These are phyloP conservation scores for Pholiota conissans DNA, from an alignment of 768 basidiomycete genomes.

Conservation along the genomic window DNA sequence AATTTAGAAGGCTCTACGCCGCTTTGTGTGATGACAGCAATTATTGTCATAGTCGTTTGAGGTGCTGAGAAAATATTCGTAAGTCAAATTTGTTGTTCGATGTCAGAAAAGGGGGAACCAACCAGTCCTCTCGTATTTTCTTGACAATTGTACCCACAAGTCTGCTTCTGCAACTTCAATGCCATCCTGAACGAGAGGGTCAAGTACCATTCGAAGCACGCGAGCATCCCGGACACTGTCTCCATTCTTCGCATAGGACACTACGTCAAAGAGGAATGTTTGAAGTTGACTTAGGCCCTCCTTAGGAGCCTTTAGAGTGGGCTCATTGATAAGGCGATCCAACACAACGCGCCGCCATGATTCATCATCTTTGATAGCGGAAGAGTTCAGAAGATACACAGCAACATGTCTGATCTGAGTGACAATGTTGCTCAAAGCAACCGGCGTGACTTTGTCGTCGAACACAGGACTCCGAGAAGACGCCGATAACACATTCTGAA, in stretches of 20 bases:
- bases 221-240: conserved; percentile 58
- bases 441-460: conserved; percentile 31
- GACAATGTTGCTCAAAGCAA: conserved; percentile 39
- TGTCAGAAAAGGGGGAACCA: conserved; percentile 18
- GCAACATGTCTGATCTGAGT: conserved; percentile 50
- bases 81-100: not conserved
- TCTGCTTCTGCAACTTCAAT: conserved; percentile 68
- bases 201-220: conserved; percentile 60
- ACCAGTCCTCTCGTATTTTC: conserved; percentile 66
- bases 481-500: conserved; percentile 49
- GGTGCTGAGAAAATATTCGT: conserved; percentile 50
- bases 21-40: conserved; percentile 57
- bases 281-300: conserved; percentile 19
- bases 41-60: conserved; percentile 64
- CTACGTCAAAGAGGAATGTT: conserved; percentile 27
- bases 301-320: conserved; percentile 12
- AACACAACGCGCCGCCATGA: conserved; percentile 50
- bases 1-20: conserved; percentile 71
- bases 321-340: conserved; percentile 21
- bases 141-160: conserved; percentile 71
- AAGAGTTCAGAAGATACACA: conserved; percentile 61
- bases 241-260: conserved; percentile 28
- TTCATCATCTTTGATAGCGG: conserved; percentile 32
- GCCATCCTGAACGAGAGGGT: conserved; percentile 58
- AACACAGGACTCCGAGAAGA: conserved; percentile 48